A percentile compares a stretch with the other conserved stretches of the same genome.
Conservation (phyloP, 1,284 basidiomycete genomes). For the Porodaedalea pini region DNA sequence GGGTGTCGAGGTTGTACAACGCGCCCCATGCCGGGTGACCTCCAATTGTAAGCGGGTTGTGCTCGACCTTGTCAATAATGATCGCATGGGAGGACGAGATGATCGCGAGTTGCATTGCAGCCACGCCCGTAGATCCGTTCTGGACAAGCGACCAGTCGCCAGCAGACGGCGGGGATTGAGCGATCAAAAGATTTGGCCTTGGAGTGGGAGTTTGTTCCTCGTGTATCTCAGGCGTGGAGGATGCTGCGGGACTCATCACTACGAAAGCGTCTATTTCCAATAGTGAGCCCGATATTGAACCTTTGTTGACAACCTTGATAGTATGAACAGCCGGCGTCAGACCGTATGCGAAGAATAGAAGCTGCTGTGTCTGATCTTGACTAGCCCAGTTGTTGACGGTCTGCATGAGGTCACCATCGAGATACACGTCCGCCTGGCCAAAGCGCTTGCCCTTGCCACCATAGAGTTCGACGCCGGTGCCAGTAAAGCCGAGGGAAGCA, state of each 20-base stretch:
- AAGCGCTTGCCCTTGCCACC: conserved; percentile 54
- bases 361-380: conserved; percentile 48
- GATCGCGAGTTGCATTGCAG: conserved; percentile 76
- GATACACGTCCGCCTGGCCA: conserved; percentile 51
- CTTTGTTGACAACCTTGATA: conserved; percentile 60
- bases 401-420: conserved; percentile 50
- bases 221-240: not conserved
- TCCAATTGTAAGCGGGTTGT: conserved; percentile 69
- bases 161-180: conserved; percentile 20
- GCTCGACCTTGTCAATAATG: conserved; percentile 81
- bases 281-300: conserved; percentile 37
- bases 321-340: conserved; percentile 53
- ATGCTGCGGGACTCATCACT: conserved; percentile 38
- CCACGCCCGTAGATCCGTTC: conserved; percentile 70
- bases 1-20: conserved; percentile 64
- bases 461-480: conserved; percentile 75
- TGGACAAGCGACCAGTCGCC: conserved; percentile 48
- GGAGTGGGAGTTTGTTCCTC: not conserved
- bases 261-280: conserved; percentile 66
- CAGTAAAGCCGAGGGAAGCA: conserved; percentile 56
- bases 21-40: conserved; percentile 79
- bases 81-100: conserved; percentile 69
- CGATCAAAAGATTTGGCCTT: conserved; percentile 22
- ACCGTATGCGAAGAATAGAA: conserved; percentile 59
- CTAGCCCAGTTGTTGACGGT: conserved; percentile 46